Evolutionary conservation across 2,329 filamentous ascomycete species (phyloP).

Genomic region (Monosporascus sp.): DNA sequence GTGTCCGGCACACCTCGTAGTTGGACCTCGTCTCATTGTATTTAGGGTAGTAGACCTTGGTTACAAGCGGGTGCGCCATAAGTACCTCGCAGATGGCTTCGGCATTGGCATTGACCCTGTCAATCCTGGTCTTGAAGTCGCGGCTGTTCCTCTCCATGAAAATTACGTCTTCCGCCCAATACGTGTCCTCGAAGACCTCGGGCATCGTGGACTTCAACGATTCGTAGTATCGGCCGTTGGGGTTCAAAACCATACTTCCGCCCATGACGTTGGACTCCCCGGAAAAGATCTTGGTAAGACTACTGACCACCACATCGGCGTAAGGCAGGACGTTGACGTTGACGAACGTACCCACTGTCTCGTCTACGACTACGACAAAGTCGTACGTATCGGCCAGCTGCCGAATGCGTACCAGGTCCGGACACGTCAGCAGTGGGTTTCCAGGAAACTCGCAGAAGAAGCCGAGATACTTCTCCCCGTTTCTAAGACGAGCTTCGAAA

Average conservation of each 20-base stretch:
- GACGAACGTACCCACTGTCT: slow-evolving; percentile 93
- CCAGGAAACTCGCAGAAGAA: slow-evolving; percentile 94
- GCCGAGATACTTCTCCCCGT: slow-evolving; percentile 71
- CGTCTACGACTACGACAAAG: slow-evolving; percentile 88
- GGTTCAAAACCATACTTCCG: slow-evolving; percentile 64
- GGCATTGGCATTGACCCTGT: slow-evolving; percentile 78
- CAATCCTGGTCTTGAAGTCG: slow-evolving; percentile 78
- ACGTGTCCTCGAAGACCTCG: slow-evolving; percentile 74
- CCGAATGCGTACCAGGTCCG: slow-evolving; percentile 78
- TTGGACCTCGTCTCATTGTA: slow-evolving; percentile 60
- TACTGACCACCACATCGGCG: slow-evolving; percentile 89
- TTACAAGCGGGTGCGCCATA: slow-evolving; percentile 56
- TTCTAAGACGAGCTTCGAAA: slow-evolving; percentile 64
- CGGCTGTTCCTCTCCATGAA: slow-evolving; percentile 96
- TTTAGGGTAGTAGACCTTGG: slow-evolving; percentile 83
- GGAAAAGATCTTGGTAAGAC: slow-evolving; percentile 93
- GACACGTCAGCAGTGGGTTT: slow-evolving; percentile 82
- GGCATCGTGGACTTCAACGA: slow-evolving; percentile 62
- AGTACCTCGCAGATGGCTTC: slow-evolving; percentile 76
- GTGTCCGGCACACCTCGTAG: slow-evolving; percentile 74
- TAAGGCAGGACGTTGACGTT: slow-evolving; percentile 90
- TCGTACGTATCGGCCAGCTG: slow-evolving; percentile 73
- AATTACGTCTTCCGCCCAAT: slow-evolving; percentile 90
- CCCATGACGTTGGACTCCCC: slow-evolving; percentile 99
- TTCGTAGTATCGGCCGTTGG: slow-evolving; percentile 63